A percentile compares a stretch with the other conserved stretches of the same genome.
phyloP scores from a whole-genome alignment of 768 basidiomycete species.

The Gloeopeniophorella convolvens region DNA sequence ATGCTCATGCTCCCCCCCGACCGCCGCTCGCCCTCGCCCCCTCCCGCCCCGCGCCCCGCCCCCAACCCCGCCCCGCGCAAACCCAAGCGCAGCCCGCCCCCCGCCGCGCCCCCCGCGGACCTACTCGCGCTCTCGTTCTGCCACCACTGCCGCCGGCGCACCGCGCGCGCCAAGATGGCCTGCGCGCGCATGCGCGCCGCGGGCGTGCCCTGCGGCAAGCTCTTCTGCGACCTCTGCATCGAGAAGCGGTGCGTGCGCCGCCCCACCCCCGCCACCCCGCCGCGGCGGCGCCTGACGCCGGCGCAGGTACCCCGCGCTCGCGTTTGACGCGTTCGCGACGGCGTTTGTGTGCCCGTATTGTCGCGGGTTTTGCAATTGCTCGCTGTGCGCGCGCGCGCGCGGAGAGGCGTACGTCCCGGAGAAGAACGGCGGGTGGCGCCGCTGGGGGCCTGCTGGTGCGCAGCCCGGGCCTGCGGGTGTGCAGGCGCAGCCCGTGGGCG shows the following conservation, averaged over 20 bases:
- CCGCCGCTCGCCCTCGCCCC: no score
- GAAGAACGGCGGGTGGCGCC: constrained; percentile 22
- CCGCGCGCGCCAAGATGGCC: constrained; percentile 7
- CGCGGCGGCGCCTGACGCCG: neutral
- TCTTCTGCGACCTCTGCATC: constrained; percentile 15
- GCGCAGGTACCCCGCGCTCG: constrained; percentile 35
- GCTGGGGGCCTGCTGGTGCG: neutral
- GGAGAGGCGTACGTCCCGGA: constrained; percentile 41
- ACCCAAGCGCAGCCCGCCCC: neutral
- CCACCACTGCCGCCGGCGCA: constrained; percentile 18
- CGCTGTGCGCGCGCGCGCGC: constrained; percentile 36
- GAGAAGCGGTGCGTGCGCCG: constrained; percentile 10
- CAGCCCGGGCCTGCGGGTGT: no score
- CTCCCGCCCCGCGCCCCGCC: no score
- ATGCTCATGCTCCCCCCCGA: no score
- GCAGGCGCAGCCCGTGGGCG: no score
- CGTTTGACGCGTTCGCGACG: constrained; percentile 27
- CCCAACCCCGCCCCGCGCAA: no score
- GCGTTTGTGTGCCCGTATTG: constrained; percentile 42
- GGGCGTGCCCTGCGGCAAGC: neutral
- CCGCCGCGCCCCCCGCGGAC: neutral
- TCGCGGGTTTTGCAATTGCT: constrained; percentile 42
- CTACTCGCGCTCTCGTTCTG: neutral
- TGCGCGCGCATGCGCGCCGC: constrained; percentile 1
- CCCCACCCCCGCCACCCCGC: neutral